Evolutionary conservation across 371 early-diverging fungal genomes (phyloP).

Genomic region (Apophysomyces elegans): DNA sequence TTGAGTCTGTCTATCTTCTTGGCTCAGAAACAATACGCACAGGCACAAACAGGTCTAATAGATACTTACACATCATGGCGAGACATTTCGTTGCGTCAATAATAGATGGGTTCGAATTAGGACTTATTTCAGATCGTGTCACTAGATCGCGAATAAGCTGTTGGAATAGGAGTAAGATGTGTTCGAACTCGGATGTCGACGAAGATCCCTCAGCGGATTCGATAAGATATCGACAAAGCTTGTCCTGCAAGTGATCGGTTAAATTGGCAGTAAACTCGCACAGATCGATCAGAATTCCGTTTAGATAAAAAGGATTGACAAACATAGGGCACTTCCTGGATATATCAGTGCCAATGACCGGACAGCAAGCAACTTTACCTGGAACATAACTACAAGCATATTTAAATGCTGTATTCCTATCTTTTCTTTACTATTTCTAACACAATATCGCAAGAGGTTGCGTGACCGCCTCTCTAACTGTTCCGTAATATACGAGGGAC

Average conservation of each 20-base stretch:
- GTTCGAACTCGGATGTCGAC: slow-evolving; percentile 12
- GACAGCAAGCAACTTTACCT: slow-evolving; percentile 20
- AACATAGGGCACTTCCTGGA: slow-evolving; percentile 28
- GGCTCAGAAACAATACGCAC: too few relatives aligned
- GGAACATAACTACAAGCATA: slow-evolving; percentile 39
- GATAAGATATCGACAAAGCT: slow-evolving; percentile 27
- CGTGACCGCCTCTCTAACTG: slow-evolving; percentile 12
- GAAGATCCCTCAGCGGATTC: slow-evolving; percentile 13
- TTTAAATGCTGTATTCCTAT: slow-evolving; percentile 21
- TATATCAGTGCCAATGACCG: not conserved
- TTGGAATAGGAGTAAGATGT: slow-evolving; percentile 28
- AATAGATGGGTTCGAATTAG: slow-evolving; percentile 45
- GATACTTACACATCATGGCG: slow-evolving; percentile 45
- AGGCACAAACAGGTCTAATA: too few relatives aligned
- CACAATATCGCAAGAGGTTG: slow-evolving; percentile 10
- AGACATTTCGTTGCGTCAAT: slow-evolving; percentile 52
- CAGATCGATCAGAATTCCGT: slow-evolving; percentile 29
- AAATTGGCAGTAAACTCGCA: slow-evolving; percentile 33
- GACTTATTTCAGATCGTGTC: slow-evolving; percentile 20
- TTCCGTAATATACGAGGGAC: slow-evolving; percentile 11
- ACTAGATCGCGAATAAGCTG: slow-evolving; percentile 26
- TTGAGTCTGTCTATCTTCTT: slow-evolving; percentile 48
- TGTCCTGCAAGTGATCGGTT: slow-evolving; percentile 22
- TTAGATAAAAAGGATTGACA: slow-evolving; percentile 14
- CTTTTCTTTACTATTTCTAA: slow-evolving; percentile 11